Conservation (phyloP, 2,329 filamentous ascomycete genomes). For the Apiospora marii region DNA sequence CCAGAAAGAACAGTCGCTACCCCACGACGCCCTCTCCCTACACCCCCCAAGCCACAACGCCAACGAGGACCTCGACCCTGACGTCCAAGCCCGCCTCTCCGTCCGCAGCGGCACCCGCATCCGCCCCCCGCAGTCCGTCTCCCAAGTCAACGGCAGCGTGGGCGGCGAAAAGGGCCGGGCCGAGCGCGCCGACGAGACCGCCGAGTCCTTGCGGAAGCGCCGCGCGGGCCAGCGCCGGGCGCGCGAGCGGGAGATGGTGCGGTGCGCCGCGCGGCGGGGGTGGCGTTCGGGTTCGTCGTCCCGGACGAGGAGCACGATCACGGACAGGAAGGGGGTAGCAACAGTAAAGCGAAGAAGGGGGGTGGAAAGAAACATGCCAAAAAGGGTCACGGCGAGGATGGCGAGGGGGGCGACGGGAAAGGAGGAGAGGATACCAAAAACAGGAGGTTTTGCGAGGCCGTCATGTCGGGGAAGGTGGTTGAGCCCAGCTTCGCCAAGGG, state of each 20-base stretch:
- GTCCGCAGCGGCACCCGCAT: slow-evolving; percentile 47
- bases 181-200: slow-evolving; percentile 59
- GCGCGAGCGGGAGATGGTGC: slow-evolving; percentile 46
- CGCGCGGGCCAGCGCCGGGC: slow-evolving; percentile 56
- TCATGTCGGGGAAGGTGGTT: slow-evolving; percentile 65
- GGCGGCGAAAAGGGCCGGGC: slow-evolving; percentile 63
- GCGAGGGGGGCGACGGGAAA: not conserved
- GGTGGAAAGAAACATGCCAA: not conserved
- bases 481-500: slow-evolving; percentile 69
- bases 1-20: too few relatives aligned
- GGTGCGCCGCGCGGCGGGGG: slow-evolving; percentile 59
- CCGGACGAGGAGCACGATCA: not conserved
- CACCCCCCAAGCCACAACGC: not conserved
- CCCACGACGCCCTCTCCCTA: not conserved
- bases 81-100: slow-evolving; percentile 42
- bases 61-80: slow-evolving; percentile 27
- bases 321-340: not conserved
- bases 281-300: slow-evolving; percentile 59
- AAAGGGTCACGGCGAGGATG: not conserved
- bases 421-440: slow-evolving; percentile 23
- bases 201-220: slow-evolving; percentile 58
- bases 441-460: slow-evolving; percentile 61
- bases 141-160: slow-evolving; percentile 63
- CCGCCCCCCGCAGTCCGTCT: slow-evolving; percentile 46
- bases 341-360: not conserved